Percentiles rank a stretch among this genome's conserved stretches.
Conservation (phyloP, 192 early-diverging fungal genomes). For the Gonapodya sp. region DNA sequence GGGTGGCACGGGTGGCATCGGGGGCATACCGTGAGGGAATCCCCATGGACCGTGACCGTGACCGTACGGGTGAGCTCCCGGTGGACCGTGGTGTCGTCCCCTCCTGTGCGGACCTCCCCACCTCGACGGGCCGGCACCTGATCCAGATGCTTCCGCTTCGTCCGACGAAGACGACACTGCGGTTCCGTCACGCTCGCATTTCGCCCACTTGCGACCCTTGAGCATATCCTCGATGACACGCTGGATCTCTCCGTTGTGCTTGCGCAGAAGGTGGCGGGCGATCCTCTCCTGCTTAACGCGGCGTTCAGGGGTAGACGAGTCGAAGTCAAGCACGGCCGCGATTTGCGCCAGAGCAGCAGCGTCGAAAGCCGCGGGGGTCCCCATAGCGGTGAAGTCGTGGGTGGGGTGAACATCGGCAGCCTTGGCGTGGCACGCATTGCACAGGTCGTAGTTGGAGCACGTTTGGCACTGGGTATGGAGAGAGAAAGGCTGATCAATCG, state of each 20-base stretch:
- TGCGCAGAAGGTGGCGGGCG: background rate
- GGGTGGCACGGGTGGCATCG: background rate
- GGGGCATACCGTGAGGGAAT: background rate
- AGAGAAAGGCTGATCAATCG: background rate
- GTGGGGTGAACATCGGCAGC: background rate
- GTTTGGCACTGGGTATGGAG: background rate
- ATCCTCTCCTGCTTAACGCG: background rate
- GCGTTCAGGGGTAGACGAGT: background rate
- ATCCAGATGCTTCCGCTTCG: background rate
- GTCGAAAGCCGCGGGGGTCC: background rate
- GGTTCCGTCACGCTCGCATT: background rate
- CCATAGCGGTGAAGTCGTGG: background rate
- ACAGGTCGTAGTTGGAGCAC: constrained; percentile 10
- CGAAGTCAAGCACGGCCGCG: background rate
- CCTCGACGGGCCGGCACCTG: background rate
- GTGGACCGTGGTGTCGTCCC: background rate
- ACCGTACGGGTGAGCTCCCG: background rate
- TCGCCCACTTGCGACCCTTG: background rate
- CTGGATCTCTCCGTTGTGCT: background rate
- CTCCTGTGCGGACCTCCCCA: background rate
- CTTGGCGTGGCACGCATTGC: background rate
- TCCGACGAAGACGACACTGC: background rate
- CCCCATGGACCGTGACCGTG: background rate
- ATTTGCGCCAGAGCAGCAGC: background rate
- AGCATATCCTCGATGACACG: background rate